Evolutionary conservation across 2,329 filamentous ascomycete genomes (phyloP).

Genomic region (Diaporthe eres): DNA sequence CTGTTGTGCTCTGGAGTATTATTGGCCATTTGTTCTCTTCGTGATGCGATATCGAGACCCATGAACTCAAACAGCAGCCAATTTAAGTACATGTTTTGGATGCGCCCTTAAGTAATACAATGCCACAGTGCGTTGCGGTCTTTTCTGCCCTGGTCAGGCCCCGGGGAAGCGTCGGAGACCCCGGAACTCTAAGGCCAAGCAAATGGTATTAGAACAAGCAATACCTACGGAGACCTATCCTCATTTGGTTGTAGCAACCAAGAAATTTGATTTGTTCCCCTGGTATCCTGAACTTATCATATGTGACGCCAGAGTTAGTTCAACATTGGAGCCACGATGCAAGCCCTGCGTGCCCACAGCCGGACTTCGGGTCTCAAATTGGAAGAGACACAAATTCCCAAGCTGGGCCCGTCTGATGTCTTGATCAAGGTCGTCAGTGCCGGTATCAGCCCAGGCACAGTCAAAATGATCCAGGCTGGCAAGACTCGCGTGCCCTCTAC

Average conservation of each 20-base stretch:
- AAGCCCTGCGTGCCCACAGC: slow-evolving; percentile 27
- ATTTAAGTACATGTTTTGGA: not conserved
- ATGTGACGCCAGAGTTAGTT: not conserved
- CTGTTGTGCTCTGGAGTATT: no score
- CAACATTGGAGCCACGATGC: not conserved
- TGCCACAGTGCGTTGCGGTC: not conserved
- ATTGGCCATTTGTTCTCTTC: not conserved
- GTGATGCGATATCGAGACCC: not conserved
- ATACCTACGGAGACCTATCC: not conserved
- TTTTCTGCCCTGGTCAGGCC: not conserved
- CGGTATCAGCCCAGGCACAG: not conserved
- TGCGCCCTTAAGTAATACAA: not conserved
- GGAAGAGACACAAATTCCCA: not conserved
- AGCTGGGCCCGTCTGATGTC: not conserved
- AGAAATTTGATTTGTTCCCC: not conserved
- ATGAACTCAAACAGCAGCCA: not conserved
- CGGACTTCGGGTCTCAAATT: not conserved
- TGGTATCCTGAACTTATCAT: not conserved
- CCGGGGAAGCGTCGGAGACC: not conserved
- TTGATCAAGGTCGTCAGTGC: not conserved
- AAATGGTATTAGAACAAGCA: not conserved
- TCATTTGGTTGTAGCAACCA: not conserved
- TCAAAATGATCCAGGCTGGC: not conserved
- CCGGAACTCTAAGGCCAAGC: not conserved
- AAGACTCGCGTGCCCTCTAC: not conserved